These are phyloP conservation scores for Eimeria sp. DNA, from an alignment of 169 alveolate genomes.

Conservation along the genomic window DNA sequence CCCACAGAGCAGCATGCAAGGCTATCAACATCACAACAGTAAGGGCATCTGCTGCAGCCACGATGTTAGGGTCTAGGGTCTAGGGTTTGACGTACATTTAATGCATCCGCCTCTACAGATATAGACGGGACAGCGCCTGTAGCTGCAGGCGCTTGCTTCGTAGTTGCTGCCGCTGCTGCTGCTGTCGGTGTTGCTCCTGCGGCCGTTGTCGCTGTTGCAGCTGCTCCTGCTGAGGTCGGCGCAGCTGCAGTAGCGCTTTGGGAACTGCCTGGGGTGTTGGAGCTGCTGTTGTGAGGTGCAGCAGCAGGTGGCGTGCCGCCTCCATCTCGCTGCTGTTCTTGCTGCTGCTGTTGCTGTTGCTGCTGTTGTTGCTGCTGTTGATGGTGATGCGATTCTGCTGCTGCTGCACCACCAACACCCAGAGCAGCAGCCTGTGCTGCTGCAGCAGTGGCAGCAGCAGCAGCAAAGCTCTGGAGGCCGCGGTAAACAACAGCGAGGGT, in stretches of 20 bases:
- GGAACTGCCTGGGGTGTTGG: neutral
- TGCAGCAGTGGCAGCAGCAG: slow-evolving; percentile 64
- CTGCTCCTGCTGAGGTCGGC: neutral
- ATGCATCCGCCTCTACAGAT: slow-evolving; percentile 6
- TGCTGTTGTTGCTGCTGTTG: slow-evolving; percentile 59
- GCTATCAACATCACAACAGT: neutral
- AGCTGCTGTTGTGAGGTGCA: slow-evolving; percentile 40
- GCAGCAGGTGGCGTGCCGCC: slow-evolving; percentile 47
- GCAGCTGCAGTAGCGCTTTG: slow-evolving; percentile 50
- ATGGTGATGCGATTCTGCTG: slow-evolving; percentile 29
- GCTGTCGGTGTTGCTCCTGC: slow-evolving; percentile 45
- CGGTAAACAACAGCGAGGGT: slow-evolving; percentile 62
- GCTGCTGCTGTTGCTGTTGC: slow-evolving; percentile 30
- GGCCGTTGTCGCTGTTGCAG: neutral
- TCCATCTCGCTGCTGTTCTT: neutral
- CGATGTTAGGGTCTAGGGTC: neutral
- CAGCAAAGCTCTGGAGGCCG: slow-evolving; percentile 63
- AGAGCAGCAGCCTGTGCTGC: slow-evolving; percentile 51
- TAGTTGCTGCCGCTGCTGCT: slow-evolving; percentile 31
- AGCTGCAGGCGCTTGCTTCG: slow-evolving; percentile 30
- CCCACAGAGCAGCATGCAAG: neutral
- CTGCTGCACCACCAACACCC: slow-evolving; percentile 34
- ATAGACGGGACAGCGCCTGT: slow-evolving; percentile 53
- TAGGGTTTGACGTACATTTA: slow-evolving; percentile 7
- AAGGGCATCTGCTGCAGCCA: neutral